These are phyloP conservation scores for Oryza coarctata DNA, from an alignment of 176 grass and related monocot species.

Conservation along the genomic window DNA sequence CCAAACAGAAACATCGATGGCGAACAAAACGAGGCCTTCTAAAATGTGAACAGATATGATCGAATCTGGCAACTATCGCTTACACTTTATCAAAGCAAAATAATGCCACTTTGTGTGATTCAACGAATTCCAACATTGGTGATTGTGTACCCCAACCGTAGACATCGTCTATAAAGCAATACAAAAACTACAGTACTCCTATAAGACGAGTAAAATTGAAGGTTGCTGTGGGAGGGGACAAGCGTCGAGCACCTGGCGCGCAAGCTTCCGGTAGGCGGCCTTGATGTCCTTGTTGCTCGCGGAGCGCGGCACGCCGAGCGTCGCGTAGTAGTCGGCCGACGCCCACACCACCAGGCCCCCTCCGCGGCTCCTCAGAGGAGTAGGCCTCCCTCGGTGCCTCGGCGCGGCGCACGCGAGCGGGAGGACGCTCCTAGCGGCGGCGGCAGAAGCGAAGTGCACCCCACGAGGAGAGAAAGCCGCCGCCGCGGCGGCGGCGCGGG, in stretches of 20 bases:
- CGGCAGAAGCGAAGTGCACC: neutral
- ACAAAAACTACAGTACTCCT: neutral
- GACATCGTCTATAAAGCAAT: neutral
- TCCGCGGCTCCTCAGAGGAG: conserved; percentile 33
- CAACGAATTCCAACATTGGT: conserved; percentile 1
- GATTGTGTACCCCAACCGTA: neutral
- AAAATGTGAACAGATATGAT: neutral
- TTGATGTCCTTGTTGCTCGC: conserved; percentile 91
- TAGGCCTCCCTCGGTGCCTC: conserved; percentile 22
- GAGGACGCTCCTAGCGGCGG: conserved; percentile 29
- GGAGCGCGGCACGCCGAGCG: conserved; percentile 73
- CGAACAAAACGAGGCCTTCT: neutral
- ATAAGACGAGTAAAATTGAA: neutral
- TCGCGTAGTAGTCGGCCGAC: conserved; percentile 85
- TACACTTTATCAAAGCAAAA: neutral
- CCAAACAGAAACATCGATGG: neutral
- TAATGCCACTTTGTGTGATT: neutral
- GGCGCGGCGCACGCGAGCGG: conserved; percentile 42
- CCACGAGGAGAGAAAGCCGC: conserved; percentile 27
- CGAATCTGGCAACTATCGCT: neutral
- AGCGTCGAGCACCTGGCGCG: conserved; percentile 78
- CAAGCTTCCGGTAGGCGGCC: conserved; percentile 86
- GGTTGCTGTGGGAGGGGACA: neutral
- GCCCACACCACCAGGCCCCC: conserved; percentile 45
- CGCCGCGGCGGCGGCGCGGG: conserved; percentile 13